Evolutionary conservation across 768 basidiomycete genomes (phyloP).

Genomic region (Sarcodon sp.): DNA sequence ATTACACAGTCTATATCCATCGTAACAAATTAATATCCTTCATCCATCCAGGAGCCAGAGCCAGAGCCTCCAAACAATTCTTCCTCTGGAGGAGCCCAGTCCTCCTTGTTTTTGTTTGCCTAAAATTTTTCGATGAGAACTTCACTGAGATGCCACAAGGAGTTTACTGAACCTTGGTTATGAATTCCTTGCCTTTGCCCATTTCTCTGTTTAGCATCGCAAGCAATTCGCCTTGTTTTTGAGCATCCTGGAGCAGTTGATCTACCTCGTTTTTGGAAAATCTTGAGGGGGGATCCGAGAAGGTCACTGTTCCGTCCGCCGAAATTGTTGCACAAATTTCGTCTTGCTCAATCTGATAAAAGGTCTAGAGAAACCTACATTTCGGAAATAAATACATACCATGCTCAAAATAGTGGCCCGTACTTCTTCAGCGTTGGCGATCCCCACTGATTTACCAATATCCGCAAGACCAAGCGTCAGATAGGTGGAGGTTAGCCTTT

Average conservation of each 20-base stretch:
- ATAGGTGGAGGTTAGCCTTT: constrained; percentile 74
- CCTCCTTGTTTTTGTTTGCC: constrained; percentile 16
- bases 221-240: constrained; percentile 39
- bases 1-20: too few species aligned
- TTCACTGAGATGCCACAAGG: not conserved
- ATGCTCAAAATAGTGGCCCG: constrained; percentile 54
- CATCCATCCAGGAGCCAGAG: not conserved
- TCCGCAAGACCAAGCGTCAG: constrained; percentile 64
- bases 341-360: constrained; percentile 49
- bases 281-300: constrained; percentile 43
- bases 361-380: not conserved
- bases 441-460: constrained; percentile 44
- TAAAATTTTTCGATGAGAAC: not conserved
- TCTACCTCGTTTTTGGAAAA: constrained; percentile 55
- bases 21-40: not conserved
- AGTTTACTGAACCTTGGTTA: constrained; percentile 47
- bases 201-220: constrained; percentile 39
- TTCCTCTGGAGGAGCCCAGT: constrained; percentile 12
- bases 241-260: constrained; percentile 35
- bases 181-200: constrained; percentile 56
- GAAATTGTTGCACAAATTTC: constrained; percentile 64
- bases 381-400: constrained; percentile 29
- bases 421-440: constrained; percentile 40
- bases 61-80: constrained; percentile 7
- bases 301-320: constrained; percentile 59